Evolutionary conservation across 2,329 filamentous ascomycete genomes (phyloP).

Genomic region (Neoscytalidium dimidiatum): DNA sequence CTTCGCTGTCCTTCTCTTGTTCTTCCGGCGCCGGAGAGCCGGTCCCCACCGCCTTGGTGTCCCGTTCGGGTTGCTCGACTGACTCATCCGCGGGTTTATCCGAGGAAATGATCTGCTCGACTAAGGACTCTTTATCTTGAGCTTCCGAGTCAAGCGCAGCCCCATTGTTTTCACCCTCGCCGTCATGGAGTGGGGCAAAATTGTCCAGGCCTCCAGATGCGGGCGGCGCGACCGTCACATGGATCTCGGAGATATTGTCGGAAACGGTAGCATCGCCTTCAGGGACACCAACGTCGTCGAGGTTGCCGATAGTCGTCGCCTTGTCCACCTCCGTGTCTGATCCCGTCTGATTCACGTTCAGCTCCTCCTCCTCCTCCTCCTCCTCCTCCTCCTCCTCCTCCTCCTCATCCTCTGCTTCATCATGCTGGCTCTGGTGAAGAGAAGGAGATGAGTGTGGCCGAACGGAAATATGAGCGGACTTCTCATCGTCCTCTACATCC

Average conservation of each 20-base stretch:
- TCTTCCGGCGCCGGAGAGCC: background rate
- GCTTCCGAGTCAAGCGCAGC: background rate
- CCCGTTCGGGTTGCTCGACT: background rate
- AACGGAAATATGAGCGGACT: background rate
- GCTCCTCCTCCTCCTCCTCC: background rate
- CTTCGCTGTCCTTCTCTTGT: background rate
- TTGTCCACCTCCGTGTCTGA: slow-evolving; percentile 10
- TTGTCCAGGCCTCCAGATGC: background rate
- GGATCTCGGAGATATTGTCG: background rate
- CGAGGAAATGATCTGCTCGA: slow-evolving; percentile 5
- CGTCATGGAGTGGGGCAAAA: background rate
- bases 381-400: background rate
- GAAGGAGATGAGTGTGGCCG: background rate
- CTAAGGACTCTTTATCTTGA: background rate
- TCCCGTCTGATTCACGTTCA: background rate
- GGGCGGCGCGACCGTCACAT: background rate
- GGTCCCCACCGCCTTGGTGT: background rate
- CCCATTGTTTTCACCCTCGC: background rate
- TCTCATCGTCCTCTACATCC: background rate
- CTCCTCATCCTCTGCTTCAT: background rate
- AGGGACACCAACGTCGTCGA: background rate
- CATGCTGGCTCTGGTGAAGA: background rate
- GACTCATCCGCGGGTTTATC: background rate
- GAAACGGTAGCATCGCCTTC: background rate
- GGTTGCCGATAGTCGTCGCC: background rate